A percentile compares a stretch with the other conserved stretches of the same genome.
phyloP scores from a whole-genome alignment of 2,329 filamentous ascomycete species.

The Colletotrichum orchidophilum region DNA sequence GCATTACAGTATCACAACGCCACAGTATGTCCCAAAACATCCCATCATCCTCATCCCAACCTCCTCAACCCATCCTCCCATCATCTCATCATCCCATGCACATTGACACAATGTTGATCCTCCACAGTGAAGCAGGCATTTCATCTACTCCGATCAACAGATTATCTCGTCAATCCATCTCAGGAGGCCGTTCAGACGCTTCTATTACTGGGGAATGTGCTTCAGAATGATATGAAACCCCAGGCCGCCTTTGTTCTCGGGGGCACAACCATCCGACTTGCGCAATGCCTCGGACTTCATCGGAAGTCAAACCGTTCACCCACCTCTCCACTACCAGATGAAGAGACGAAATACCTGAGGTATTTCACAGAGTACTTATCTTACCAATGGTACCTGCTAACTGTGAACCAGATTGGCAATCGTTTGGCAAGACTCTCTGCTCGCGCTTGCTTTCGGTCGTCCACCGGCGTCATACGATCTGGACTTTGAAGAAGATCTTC shows the following conservation, averaged over 20 bases:
- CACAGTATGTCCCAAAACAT: background rate
- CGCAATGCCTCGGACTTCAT: constrained; percentile 18
- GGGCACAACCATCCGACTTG: constrained; percentile 24
- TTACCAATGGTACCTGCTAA: background rate
- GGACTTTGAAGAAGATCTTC: background rate
- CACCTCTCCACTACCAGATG: background rate
- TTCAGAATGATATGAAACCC: constrained; percentile 32
- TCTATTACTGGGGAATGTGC: constrained; percentile 18
- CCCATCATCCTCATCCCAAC: no score
- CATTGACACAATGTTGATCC: background rate
- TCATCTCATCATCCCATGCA: background rate
- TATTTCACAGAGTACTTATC: background rate
- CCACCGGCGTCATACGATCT: background rate
- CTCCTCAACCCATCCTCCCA: no score
- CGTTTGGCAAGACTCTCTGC: background rate
- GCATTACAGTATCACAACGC: background rate
- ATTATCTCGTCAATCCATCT: background rate
- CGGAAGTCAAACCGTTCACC: background rate
- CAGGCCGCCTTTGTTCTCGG: constrained; percentile 32
- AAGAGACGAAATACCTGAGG: background rate
- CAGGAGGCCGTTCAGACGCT: background rate
- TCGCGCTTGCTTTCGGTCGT: background rate
- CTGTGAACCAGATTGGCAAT: background rate
- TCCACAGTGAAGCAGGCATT: background rate
- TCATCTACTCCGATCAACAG: background rate